A percentile compares a stretch with the other conserved stretches of the same genome.
Evolutionary conservation across 305 asterid genomes (phyloP).

Genomic region (Caryopteris hybrid): DNA sequence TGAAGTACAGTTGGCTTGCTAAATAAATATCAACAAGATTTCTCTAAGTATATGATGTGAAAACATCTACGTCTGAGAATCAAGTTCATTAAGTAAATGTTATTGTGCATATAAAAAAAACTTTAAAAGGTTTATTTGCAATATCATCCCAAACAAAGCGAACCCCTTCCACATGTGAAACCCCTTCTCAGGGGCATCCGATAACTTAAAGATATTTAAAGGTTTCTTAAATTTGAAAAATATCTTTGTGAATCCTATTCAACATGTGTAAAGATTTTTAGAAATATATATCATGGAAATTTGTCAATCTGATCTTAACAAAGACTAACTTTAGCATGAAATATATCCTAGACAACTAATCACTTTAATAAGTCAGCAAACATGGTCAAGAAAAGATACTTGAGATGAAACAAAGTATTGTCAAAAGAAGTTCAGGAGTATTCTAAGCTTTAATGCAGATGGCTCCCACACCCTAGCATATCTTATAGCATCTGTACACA

Average conservation of each 20-base stretch:
- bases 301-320: not conserved
- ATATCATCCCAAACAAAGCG: not conserved
- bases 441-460: not conserved
- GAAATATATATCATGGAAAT: not conserved
- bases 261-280: not conserved
- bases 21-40: not conserved
- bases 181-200: not conserved
- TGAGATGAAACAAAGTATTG: not conserved
- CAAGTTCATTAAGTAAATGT: not conserved
- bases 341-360: not conserved
- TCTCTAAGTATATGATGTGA: constrained; percentile 2
- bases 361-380: not conserved
- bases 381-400: not conserved
- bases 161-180: not conserved
- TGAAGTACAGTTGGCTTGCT: not conserved
- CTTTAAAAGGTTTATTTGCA: not conserved
- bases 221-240: not conserved
- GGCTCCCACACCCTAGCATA: too few relatives aligned
- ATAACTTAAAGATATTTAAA: not conserved
- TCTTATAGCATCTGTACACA: not conserved
- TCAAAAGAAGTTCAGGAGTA: not conserved
- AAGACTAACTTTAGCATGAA: not conserved
- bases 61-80: not conserved
- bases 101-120: not conserved
- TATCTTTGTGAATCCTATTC: not conserved